Evolutionary conservation across 306 rosid genomes (phyloP).

Genomic region (Rosa multiflora): DNA sequence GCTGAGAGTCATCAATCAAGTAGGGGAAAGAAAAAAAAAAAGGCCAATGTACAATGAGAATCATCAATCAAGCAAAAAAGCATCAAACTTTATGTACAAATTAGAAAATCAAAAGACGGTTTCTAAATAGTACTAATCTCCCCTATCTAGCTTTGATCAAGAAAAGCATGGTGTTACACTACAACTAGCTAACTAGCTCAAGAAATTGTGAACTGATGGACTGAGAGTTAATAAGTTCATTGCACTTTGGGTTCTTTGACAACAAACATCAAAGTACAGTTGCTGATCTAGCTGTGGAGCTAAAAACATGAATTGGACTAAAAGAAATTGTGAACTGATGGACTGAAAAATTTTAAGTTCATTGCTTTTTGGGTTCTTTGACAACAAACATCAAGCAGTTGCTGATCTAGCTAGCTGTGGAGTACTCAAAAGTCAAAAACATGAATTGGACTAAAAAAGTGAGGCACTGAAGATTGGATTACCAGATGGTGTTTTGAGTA

Average conservation of each 20-base stretch:
- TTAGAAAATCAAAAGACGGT: background rate
- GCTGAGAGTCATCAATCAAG: conserved; percentile 28
- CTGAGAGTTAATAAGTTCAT: background rate
- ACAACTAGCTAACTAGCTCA: conserved; percentile 5
- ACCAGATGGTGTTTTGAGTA: conserved; percentile 34
- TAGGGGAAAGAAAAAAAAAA: background rate
- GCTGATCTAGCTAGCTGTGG: conserved; percentile 36
- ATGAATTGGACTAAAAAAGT: conserved; percentile 46
- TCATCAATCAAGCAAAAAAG: background rate
- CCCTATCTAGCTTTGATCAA: background rate
- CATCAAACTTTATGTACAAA: background rate
- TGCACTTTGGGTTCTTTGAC: conserved; percentile 15
- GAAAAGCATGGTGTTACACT: background rate
- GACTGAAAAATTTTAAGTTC: background rate
- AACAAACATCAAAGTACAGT: conserved; percentile 13
- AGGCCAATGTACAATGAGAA: background rate
- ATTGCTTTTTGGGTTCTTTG: conserved; percentile 11
- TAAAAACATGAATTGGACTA: conserved; percentile 37
- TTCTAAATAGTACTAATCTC: background rate
- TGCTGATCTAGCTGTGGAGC: conserved; percentile 39
- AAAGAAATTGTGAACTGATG: conserved; percentile 29
- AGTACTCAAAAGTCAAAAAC: conserved; percentile 24
- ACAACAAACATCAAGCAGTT: conserved; percentile 22
- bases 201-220: conserved; percentile 23
- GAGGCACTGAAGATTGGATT: conserved; percentile 43